These are phyloP conservation scores for Umbelopsis sp. DNA, from an alignment of 192 early-diverging fungal species.

Conservation along the genomic window DNA sequence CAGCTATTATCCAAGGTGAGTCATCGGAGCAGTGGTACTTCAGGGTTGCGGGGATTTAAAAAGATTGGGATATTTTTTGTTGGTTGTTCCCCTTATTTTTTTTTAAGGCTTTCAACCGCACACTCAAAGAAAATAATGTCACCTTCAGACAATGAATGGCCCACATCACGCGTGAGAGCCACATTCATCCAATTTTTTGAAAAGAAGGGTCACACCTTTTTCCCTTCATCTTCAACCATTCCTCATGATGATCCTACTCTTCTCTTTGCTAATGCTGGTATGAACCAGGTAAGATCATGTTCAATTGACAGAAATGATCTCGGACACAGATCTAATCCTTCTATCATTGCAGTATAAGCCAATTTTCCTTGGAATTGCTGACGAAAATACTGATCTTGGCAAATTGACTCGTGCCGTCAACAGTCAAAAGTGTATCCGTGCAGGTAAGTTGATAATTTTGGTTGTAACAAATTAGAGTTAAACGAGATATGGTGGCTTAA, in stretches of 20 bases:
- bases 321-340: background rate
- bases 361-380: constrained; percentile 94
- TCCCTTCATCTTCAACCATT: constrained; percentile 89
- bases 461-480: background rate
- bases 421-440: constrained; percentile 98
- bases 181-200: constrained; percentile 92
- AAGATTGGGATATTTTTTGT: background rate
- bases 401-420: constrained; percentile 92
- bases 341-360: constrained; percentile 78
- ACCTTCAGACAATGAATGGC: constrained; percentile 55
- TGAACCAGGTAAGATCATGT: constrained; percentile 77
- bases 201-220: constrained; percentile 69
- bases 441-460: constrained; percentile 59
- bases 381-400: constrained; percentile 89
- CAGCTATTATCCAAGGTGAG: background rate
- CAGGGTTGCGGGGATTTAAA: background rate
- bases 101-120: background rate
- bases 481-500: background rate
- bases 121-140: background rate
- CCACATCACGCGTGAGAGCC: constrained; percentile 75
- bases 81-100: background rate
- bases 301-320: background rate
- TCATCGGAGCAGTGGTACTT: background rate
- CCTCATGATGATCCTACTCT: constrained; percentile 96
- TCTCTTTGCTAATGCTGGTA: constrained; percentile 95